A percentile compares a stretch with the other conserved stretches of the same genome.
Conservation (phyloP, 768 basidiomycete species). For the Baorangia bicolor region DNA sequence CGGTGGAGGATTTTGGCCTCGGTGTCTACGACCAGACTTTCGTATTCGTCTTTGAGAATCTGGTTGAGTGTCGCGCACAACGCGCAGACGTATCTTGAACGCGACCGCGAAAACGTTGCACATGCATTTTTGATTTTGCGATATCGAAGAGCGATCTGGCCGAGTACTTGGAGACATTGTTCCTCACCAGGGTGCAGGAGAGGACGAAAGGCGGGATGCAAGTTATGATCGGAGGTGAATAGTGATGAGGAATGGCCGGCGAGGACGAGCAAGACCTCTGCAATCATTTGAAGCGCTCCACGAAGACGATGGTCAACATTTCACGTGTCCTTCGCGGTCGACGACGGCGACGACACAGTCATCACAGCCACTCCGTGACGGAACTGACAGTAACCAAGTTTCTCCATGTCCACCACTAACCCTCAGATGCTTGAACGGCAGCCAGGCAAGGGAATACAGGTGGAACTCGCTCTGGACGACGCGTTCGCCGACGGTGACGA, state of each 20-base stretch:
- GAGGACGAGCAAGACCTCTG: constrained; percentile 83
- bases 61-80: constrained; percentile 70
- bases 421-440: constrained; percentile 20
- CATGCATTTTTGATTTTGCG: constrained; percentile 65
- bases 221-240: constrained; percentile 57
- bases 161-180: constrained; percentile 79
- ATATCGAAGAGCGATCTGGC: constrained; percentile 72
- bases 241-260: constrained; percentile 86
- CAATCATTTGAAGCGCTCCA: constrained; percentile 57
- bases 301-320: not conserved
- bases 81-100: constrained; percentile 77
- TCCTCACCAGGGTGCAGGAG: constrained; percentile 89
- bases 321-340: not conserved
- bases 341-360: not conserved
- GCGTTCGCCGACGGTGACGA: constrained; percentile 63
- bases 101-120: constrained; percentile 48
- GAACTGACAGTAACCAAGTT: not conserved
- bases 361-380: constrained; percentile 7
- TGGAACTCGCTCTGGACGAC: constrained; percentile 55
- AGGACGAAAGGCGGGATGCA: constrained; percentile 63
- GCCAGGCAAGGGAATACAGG: constrained; percentile 24
- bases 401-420: constrained; percentile 17
- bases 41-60: constrained; percentile 79
- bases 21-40: constrained; percentile 72
- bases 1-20: constrained; percentile 76